These are phyloP conservation scores for Blastobotrys capitulatus DNA, from an alignment of 1,139 yeast species.

Conservation along the genomic window DNA sequence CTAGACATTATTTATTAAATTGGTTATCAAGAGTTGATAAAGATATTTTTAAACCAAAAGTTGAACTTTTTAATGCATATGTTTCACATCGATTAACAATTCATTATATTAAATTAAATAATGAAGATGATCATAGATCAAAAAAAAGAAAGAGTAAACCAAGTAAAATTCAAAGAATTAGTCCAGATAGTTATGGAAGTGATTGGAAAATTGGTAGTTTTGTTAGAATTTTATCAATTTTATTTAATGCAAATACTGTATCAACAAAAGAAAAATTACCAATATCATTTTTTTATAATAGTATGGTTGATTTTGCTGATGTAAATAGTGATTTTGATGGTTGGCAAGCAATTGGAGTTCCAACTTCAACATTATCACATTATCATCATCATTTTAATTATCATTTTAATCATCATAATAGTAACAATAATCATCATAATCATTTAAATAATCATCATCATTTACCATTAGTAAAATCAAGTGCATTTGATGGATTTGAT, in stretches of 20 bases:
- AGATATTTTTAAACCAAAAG: constrained; percentile 24
- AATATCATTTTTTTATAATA: constrained; percentile 63
- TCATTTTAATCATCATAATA: constrained; percentile 2
- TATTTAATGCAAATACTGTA: constrained; percentile 51
- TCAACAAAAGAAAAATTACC: constrained; percentile 37
- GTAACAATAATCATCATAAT: background rate
- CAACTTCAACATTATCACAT: constrained; percentile 9
- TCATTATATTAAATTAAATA: constrained; percentile 15
- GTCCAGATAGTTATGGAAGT: constrained; percentile 58
- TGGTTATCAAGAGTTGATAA: constrained; percentile 49
- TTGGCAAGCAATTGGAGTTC: constrained; percentile 50
- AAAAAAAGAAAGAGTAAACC: constrained; percentile 27
- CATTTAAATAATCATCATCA: background rate
- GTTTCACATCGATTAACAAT: constrained; percentile 33
- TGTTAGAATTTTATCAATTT: constrained; percentile 50
- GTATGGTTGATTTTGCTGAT: constrained; percentile 74
- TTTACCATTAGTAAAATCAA: background rate
- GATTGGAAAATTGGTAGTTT: constrained; percentile 81
- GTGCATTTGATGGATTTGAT: constrained; percentile 12
- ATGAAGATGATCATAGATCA: constrained; percentile 16
- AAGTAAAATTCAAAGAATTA: constrained; percentile 32
- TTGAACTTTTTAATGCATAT: constrained; percentile 36
- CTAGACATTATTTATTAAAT: constrained; percentile 45
- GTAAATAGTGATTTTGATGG: constrained; percentile 72
- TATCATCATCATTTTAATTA: constrained; percentile 4